Base-by-base conservation (phyloP, 768 basidiomycete genomes). In the Heimioporus sp. region DNA sequence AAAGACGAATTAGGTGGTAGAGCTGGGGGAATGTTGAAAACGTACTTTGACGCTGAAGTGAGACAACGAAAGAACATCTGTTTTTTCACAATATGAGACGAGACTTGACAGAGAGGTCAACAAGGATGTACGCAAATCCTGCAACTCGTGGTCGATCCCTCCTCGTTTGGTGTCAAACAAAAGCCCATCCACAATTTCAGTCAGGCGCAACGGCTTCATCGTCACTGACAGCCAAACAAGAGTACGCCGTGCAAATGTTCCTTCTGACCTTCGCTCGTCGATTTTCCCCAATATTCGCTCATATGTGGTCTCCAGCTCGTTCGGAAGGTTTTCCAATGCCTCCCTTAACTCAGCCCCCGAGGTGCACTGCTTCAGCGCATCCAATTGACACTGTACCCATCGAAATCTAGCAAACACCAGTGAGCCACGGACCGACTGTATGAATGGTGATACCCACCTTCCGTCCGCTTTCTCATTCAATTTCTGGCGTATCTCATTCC, bases 311-410 rank as follows among this genome's bases (percentile, higher is more conserved):
- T 28, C 24, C 24, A 28, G 24, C 24, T 28, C 24, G 24, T 28
- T 28, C 5, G 24, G 24, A 7, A 28, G 24, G 24, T 28, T 28
- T 28, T 28, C 24, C 5, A 28, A 7, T 28, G 24, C 24, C 6
- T 28, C 24, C 24, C 7, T 32, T 11, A 54, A 28, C 31, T 54
- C 39, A 12, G 13, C 15, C 19, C 2, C 5, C 11, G 43, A 32
- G 0, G n/a, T 5, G 17, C 44, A 54, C 31, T 19, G 43, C 34
- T 35, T 35, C 0, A 54, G 39, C 3, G 34, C 28, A 30, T 54
- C 48, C 2, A 54, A 11, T n/a, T 54, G 53, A 5, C 52, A 53
- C 10, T 49, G 47, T 8, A 49, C 41, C 52, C 52, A 53, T 0
- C 52, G 52, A 10, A 53, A 53, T 16, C 52, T 53, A 35, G 9